Evolutionary conservation across 768 basidiomycete genomes (phyloP).

Genomic region (Mycena indigotica): DNA sequence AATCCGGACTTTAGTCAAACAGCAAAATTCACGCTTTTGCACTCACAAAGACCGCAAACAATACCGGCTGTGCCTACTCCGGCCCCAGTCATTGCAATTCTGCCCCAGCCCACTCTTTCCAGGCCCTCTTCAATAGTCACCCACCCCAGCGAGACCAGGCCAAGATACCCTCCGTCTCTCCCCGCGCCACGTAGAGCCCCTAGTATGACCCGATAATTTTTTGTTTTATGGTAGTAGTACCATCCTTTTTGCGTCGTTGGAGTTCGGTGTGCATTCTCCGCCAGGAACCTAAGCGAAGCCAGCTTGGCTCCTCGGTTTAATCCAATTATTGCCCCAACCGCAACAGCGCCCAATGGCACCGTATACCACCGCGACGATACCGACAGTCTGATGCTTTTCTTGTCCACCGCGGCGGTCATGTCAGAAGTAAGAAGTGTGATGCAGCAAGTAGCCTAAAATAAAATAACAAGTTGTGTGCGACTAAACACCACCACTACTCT

Average conservation of each 20-base stretch:
- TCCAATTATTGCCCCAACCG: conserved; percentile 70
- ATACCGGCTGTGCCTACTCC: conserved; percentile 63
- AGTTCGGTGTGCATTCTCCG: conserved; percentile 89
- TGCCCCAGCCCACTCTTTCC: conserved; percentile 38
- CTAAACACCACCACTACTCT: conserved; percentile 11
- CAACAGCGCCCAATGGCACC: conserved; percentile 61
- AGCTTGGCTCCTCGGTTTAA: conserved; percentile 69
- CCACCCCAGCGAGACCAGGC: conserved; percentile 41
- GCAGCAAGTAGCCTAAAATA: not conserved
- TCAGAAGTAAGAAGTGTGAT: not conserved
- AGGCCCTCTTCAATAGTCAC: conserved; percentile 48
- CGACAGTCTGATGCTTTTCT: conserved; percentile 27
- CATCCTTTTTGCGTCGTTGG: conserved; percentile 87
- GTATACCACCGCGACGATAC: conserved; percentile 62
- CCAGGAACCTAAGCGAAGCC: conserved; percentile 79
- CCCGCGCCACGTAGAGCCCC: conserved; percentile 72
- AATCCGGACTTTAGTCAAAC: conserved; percentile 5
- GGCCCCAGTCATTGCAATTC: conserved; percentile 57
- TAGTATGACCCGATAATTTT: conserved; percentile 84
- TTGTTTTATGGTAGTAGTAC: conserved; percentile 97
- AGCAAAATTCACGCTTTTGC: conserved; percentile 26
- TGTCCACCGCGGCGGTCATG: not conserved
- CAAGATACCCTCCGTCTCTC: conserved; percentile 54
- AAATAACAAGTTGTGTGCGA: not conserved
- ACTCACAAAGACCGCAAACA: conserved; percentile 58